Evolutionary conservation across 306 rosid species (phyloP).

Genomic region (Fragaria ananassa): DNA sequence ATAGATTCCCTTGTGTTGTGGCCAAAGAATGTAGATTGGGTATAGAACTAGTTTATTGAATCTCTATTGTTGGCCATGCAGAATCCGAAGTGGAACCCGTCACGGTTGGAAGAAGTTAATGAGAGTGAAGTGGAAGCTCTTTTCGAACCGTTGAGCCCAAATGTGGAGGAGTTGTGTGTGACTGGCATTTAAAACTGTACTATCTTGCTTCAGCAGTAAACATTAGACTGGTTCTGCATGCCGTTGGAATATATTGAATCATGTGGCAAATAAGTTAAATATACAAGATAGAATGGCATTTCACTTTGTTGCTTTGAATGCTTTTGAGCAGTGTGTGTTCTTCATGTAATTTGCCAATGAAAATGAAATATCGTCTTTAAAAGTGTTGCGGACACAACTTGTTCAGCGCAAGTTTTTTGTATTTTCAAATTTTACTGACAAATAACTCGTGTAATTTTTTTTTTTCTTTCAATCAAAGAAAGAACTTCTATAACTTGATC

Average conservation of each 20-base stretch:
- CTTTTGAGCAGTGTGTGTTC: not conserved
- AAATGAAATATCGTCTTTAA: too few relatives aligned
- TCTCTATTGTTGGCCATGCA: constrained; percentile 30
- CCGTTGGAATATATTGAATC: not conserved
- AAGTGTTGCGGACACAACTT: too few relatives aligned
- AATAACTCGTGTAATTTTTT: too few relatives aligned
- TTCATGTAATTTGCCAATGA: not conserved
- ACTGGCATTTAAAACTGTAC: not conserved
- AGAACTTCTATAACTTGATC: too few relatives aligned
- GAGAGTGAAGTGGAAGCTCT: constrained; percentile 55
- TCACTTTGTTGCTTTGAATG: not conserved
- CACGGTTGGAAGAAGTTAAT: constrained; percentile 65
- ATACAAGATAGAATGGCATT: not conserved
- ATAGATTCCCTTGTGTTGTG: constrained; percentile 11
- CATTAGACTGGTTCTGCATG: constrained; percentile 6
- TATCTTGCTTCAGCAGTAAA: constrained; percentile 19
- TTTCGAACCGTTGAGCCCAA: constrained; percentile 57
- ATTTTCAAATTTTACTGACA: too few relatives aligned
- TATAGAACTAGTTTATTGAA: not conserved
- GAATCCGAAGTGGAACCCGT: constrained; percentile 90
- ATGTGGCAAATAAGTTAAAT: not conserved
- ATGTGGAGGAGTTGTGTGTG: constrained; percentile 35
- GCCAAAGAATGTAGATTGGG: not conserved
- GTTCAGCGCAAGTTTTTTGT: too few relatives aligned
- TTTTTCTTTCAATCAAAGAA: too few relatives aligned